phyloP scores from a whole-genome alignment of 2,329 filamentous ascomycete species.

The Fonsecaea multimorphosa region DNA sequence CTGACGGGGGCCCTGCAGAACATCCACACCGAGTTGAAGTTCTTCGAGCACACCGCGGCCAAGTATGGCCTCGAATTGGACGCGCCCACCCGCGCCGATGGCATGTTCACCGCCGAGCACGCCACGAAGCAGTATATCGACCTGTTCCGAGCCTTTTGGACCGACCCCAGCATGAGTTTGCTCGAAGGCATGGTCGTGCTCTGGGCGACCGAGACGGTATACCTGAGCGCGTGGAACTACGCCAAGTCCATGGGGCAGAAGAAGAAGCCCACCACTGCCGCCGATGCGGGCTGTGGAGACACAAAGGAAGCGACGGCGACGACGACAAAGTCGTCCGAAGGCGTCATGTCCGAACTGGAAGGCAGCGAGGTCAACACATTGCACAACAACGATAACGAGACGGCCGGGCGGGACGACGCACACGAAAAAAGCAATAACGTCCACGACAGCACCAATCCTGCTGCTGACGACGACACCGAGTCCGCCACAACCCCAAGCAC shows the following conservation, averaged over 20 bases:
- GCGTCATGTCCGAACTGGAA: constrained; percentile 7
- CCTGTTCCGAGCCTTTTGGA: constrained; percentile 64
- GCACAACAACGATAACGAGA: background rate
- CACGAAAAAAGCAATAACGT: background rate
- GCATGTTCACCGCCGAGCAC: constrained; percentile 46
- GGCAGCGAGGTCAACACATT: constrained; percentile 16
- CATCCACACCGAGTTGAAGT: constrained; percentile 69
- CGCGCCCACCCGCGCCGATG: constrained; percentile 33
- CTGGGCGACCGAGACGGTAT: constrained; percentile 75
- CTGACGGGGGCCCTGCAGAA: constrained; percentile 70
- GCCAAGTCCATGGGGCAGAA: constrained; percentile 39
- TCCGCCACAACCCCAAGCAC: background rate
- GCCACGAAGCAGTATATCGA: constrained; percentile 64
- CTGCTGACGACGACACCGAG: background rate
- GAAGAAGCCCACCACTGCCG: background rate
- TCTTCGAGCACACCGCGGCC: constrained; percentile 69
- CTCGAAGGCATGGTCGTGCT: constrained; percentile 75
- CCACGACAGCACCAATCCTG: too few species aligned
- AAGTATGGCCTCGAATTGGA: constrained; percentile 64
- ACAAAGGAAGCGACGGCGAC: background rate
- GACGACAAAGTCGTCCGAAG: constrained; percentile 5
- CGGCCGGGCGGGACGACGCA: background rate
- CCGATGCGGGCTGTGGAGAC: background rate
- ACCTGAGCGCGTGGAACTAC: constrained; percentile 64
- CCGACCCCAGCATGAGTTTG: constrained; percentile 56